Evolutionary conservation across 1,284 basidiomycete genomes (phyloP), one percentile per base, ranked within the genome.

Genomic region (Microbotryum saponariae): DNA sequence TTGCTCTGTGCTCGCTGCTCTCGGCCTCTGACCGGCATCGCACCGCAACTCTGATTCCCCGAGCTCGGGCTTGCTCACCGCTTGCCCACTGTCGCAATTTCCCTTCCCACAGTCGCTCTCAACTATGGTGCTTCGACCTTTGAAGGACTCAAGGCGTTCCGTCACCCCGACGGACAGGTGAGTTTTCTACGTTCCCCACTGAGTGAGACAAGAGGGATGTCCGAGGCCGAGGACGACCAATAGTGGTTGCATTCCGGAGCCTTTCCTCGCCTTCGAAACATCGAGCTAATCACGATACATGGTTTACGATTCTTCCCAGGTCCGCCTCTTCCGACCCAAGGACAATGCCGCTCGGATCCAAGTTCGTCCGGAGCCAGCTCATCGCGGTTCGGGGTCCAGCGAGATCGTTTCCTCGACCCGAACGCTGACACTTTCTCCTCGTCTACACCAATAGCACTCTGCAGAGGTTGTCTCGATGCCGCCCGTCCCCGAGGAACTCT

Each of bases 271-370:
- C 29, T 8, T 48, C 12, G 25, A 20, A n/a, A 29, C 3, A 20
- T 20, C 33, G 18, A 37, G 20, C 16, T 51, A 42, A 27, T 12
- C 25, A n/a, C n/a, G 20, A 54, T 48, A 51, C 20, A 27, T 51
- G 10, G 44, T 25, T 14, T 14, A n/a, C 10, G 6, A 20, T 14
- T 42, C 31, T 49, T 51, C 47, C 51, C 51, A 62, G 59, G 74
- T 75, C 50, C 70, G 70, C 46, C 61, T 76, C 56, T 76, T 76
- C 66, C 66, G 75, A 46, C 75, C 75, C n/a, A 62, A 74, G 31
- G 74, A 75, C 59, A 76, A 76, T 62, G 66, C 69, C 50, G 56
- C 55, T 21, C 69, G 74, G 12, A 66, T 75, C 59, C 72, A 73
- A 27, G 51, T 53, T 25, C n/a, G 51, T 53, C 4, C 51, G 18